These are phyloP conservation scores for Theileria equi DNA, from an alignment of 169 alveolate genomes.

Conservation along the genomic window DNA sequence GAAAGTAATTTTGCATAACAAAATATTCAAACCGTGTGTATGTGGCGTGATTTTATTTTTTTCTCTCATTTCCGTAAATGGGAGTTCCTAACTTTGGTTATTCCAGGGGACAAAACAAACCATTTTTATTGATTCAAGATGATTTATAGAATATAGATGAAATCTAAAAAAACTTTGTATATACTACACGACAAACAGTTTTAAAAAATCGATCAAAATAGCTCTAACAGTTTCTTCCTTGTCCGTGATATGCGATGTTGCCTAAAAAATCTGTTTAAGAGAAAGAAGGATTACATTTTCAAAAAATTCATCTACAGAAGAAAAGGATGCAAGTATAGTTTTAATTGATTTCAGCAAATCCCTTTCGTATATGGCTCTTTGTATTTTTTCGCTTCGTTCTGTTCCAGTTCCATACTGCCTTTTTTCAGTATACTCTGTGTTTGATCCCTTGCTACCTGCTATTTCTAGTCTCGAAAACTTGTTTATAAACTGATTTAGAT, in stretches of 20 bases:
- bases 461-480: constrained; percentile 3
- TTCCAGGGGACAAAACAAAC: constrained; percentile 12
- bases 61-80: constrained; percentile 20
- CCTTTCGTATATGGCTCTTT: constrained; percentile 6
- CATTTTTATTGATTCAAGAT: constrained; percentile 27
- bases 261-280: not conserved
- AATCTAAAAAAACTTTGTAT: not conserved
- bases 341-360: constrained; percentile 3
- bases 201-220: constrained; percentile 9
- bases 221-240: constrained; percentile 39
- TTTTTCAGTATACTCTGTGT: not conserved
- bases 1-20: not conserved
- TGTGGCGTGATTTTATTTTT: not conserved
- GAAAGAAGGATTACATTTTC: not conserved
- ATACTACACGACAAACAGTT: constrained; percentile 14
- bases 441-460: constrained; percentile 1
- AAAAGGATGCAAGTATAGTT: constrained; percentile 13
- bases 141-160: constrained; percentile 26
- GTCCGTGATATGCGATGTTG: not conserved
- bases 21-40: not conserved
- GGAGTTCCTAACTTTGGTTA: constrained; percentile 23
- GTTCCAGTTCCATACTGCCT: constrained; percentile 8
- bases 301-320: constrained; percentile 10
- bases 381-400: not conserved
- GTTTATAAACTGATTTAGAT: constrained; percentile 36